phyloP scores from a whole-genome alignment of 768 basidiomycete species.

The Lactifluus piperatus region DNA sequence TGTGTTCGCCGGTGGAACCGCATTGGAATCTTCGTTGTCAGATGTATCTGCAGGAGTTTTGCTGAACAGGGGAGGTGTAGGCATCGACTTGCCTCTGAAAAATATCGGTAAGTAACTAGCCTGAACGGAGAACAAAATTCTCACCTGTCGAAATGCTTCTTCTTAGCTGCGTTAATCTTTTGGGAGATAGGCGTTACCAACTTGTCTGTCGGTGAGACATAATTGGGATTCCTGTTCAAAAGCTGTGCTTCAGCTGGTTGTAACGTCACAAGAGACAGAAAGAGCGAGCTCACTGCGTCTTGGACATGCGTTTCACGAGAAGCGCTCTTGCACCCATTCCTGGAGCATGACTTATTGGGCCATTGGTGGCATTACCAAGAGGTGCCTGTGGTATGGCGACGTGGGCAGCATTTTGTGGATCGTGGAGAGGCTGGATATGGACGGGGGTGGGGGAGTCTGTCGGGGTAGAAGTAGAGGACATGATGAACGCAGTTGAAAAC shows the following conservation, averaged over 20 bases:
- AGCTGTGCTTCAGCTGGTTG: neutral
- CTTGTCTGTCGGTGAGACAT: conserved; percentile 90
- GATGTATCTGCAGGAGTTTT: conserved; percentile 31
- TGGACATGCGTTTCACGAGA: conserved; percentile 89
- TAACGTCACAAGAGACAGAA: conserved; percentile 2
- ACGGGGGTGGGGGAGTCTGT: conserved; percentile 51
- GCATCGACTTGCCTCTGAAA: conserved; percentile 45
- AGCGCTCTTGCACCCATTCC: conserved; percentile 88
- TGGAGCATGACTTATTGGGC: conserved; percentile 43
- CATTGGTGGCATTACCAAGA: conserved; percentile 55
- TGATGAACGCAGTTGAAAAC: conserved; percentile 28
- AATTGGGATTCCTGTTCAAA: conserved; percentile 66
- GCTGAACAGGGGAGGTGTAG: conserved; percentile 50
- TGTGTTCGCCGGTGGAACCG: conserved; percentile 29
- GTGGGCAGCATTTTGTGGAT: conserved; percentile 72
- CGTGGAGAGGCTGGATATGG: conserved; percentile 77
- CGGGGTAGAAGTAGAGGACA: conserved; percentile 49
- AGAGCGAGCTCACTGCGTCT: conserved; percentile 58
- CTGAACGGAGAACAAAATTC: conserved; percentile 23
- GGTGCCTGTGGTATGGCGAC: conserved; percentile 74
- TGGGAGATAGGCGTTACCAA: conserved; percentile 90
- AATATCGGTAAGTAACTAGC: neutral
- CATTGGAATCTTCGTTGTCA: conserved; percentile 31
- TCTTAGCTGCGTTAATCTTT: conserved; percentile 84
- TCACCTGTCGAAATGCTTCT: conserved; percentile 89